These are phyloP conservation scores for Hymenoscyphus repandus DNA, from an alignment of 2,329 filamentous ascomycete species.

Conservation along the genomic window DNA sequence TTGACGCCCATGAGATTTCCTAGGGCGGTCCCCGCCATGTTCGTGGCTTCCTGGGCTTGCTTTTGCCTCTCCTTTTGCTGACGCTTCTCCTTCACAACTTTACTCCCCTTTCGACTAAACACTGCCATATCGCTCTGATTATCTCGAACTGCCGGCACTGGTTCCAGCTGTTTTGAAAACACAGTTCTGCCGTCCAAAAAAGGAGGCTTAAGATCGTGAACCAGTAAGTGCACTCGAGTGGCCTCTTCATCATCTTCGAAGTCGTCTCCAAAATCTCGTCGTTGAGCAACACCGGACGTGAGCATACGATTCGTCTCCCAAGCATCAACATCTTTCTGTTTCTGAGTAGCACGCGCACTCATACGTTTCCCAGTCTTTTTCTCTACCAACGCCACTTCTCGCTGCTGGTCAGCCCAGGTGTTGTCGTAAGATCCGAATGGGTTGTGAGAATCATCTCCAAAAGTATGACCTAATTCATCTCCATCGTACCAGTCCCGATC, in stretches of 20 bases:
- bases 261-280: conserved; percentile 73
- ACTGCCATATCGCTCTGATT: conserved; percentile 98
- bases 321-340: conserved; percentile 90
- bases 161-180: conserved; percentile 95
- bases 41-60: conserved; percentile 92
- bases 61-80: conserved; percentile 91
- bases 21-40: conserved; percentile 81
- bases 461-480: conserved; percentile 77
- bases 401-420: conserved; percentile 63
- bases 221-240: conserved; percentile 81
- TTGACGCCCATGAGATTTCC: conserved; percentile 96
- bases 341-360: conserved; percentile 72
- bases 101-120: conserved; percentile 91
- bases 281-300: conserved; percentile 89
- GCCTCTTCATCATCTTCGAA: conserved; percentile 89
- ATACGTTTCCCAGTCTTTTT: conserved; percentile 72
- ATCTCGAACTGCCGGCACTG: conserved; percentile 86
- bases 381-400: conserved; percentile 70
- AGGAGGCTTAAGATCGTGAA: conserved; percentile 89
- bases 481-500: conserved; percentile 92
- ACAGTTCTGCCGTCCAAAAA: conserved; percentile 93
- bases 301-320: conserved; percentile 99
- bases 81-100: conserved; percentile 82
- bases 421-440: conserved; percentile 75
- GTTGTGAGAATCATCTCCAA: conserved; percentile 90